These are phyloP conservation scores for Buddleja alternifolia DNA, from an alignment of 257 asterid species.

Conservation along the genomic window DNA sequence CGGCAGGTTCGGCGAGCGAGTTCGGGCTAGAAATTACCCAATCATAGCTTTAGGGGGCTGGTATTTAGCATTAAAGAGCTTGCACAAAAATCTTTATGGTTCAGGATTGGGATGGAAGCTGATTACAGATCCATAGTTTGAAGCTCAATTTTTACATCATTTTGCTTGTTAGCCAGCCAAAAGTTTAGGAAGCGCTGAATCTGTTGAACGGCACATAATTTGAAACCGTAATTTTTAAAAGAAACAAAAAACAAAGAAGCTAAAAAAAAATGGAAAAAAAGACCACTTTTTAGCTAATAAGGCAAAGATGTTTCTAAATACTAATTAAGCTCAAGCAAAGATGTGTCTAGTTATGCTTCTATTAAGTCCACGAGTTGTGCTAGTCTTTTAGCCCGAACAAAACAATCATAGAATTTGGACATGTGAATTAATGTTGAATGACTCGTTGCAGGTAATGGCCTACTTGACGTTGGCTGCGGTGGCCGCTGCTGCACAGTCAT, in stretches of 20 bases:
- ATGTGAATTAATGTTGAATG: background rate
- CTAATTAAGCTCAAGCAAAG: background rate
- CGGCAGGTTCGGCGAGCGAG: no score
- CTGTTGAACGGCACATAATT: background rate
- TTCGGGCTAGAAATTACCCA: no score
- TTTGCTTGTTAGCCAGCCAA: constrained; percentile 5
- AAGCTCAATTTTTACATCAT: background rate
- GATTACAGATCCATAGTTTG: background rate
- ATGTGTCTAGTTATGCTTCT: background rate
- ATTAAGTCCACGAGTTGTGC: background rate
- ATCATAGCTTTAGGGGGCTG: background rate
- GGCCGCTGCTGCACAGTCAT: constrained; percentile 71
- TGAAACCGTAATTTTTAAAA: background rate
- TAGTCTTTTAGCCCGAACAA: no score
- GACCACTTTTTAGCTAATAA: background rate
- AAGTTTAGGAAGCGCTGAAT: no score
- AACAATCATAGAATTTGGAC: no score
- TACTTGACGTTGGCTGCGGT: constrained; percentile 78
- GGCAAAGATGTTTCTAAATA: background rate
- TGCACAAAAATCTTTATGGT: background rate
- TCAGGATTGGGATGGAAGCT: background rate
- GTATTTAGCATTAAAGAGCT: background rate
- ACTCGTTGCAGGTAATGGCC: constrained; percentile 52
- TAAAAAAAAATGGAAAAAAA: background rate
- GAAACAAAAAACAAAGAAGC: background rate